Evolutionary conservation across 352 stramenopile species (phyloP).

Genomic region (Aphanomyces invadans): DNA sequence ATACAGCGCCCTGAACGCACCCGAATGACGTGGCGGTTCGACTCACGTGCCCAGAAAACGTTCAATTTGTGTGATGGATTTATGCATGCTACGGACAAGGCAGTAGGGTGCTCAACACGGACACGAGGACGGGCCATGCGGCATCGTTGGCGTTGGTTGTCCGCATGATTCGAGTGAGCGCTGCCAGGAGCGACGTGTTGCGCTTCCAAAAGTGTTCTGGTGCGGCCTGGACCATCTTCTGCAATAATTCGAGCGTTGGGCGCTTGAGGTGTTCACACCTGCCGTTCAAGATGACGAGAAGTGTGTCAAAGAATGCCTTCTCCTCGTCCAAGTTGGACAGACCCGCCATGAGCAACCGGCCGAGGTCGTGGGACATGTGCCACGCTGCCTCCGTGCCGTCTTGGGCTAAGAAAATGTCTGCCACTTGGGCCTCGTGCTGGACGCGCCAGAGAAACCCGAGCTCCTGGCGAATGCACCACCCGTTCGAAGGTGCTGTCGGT

Average conservation of each 20-base stretch:
- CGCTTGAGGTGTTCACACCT: neutral
- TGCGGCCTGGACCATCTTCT: neutral
- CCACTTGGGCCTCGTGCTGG: neutral
- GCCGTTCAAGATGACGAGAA: constrained; percentile 4
- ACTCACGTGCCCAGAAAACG: no score
- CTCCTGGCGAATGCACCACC: neutral
- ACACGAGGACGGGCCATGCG: constrained; percentile 10
- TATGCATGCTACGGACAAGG: constrained; percentile 1
- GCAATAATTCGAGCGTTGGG: constrained; percentile 7
- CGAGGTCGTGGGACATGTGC: neutral
- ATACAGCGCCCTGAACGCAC: neutral
- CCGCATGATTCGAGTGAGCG: constrained; percentile 5
- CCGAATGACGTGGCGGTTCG: no score
- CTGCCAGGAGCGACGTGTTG: constrained; percentile 3
- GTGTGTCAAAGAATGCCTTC: constrained; percentile 7
- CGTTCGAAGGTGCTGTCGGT: neutral
- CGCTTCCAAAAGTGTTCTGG: constrained; percentile 17
- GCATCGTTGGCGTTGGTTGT: neutral
- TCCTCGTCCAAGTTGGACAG: neutral
- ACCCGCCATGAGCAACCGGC: neutral
- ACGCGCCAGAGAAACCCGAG: constrained; percentile 22
- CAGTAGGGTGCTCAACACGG: constrained; percentile 8
- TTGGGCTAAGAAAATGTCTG: neutral
- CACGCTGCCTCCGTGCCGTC: neutral
- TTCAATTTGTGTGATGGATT: no score